A percentile compares a stretch with the other conserved stretches of the same genome.
Evolutionary conservation across 768 basidiomycete genomes (phyloP).

Genomic region (Rhodocollybia butyracea): DNA sequence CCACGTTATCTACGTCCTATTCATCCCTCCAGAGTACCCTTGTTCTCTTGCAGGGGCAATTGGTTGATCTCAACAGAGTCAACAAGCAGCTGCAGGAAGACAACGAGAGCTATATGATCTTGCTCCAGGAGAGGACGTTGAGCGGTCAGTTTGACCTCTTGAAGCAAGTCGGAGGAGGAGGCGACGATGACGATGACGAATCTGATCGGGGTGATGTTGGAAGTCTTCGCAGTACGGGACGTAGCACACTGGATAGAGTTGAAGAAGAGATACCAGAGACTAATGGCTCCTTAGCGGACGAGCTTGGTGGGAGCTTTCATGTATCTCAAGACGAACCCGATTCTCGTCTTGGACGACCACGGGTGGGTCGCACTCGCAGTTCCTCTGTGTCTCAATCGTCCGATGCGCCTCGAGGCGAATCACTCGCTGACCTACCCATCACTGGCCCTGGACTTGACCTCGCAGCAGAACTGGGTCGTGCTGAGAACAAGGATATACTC

Average conservation of each 20-base stretch:
- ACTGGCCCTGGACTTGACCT: constrained; percentile 88
- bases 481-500: constrained; percentile 82
- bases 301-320: constrained; percentile 37
- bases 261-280: constrained; percentile 41
- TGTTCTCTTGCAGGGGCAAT: constrained; percentile 78
- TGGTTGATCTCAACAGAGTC: constrained; percentile 83
- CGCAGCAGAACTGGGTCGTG: constrained; percentile 88
- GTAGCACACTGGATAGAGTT: constrained; percentile 60
- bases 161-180: constrained; percentile 58
- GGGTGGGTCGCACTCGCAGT: constrained; percentile 51
- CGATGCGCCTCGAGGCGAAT: constrained; percentile 59
- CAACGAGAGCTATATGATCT: constrained; percentile 95
- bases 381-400: constrained; percentile 49
- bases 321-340: constrained; percentile 33
- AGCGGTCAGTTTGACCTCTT: constrained; percentile 83
- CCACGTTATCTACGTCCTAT: constrained; percentile 84
- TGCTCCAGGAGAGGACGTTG: constrained; percentile 87
- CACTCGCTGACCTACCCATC: constrained; percentile 82
- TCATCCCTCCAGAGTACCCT: constrained; percentile 80
- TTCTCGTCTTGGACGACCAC: constrained; percentile 37
- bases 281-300: constrained; percentile 21
- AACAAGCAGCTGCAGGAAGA: constrained; percentile 91
- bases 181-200: constrained; percentile 37
- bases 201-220: constrained; percentile 46
- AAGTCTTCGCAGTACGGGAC: constrained; percentile 53